Evolutionary conservation across 78 protist genomes (phyloP).

Genomic region (Bodo saltans): DNA sequence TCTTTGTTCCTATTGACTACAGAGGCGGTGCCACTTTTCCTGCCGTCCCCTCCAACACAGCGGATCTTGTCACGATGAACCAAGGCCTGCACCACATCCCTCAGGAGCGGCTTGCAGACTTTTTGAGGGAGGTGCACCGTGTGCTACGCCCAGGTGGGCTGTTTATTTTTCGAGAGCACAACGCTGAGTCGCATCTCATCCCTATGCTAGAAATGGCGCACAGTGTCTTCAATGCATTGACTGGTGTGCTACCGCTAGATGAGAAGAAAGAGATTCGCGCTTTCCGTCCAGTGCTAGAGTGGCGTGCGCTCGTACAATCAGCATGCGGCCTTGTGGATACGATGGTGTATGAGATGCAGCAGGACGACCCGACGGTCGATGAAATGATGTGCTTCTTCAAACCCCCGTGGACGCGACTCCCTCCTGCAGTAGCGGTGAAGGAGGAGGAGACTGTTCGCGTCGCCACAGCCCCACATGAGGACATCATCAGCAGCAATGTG

Average conservation of each 20-base stretch:
- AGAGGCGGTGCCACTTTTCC: background rate
- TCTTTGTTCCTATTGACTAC: slow-evolving; percentile 30
- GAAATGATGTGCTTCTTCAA: slow-evolving; percentile 51
- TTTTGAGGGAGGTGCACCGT: slow-evolving; percentile 26
- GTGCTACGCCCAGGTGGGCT: slow-evolving; percentile 47
- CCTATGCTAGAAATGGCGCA: slow-evolving; percentile 54
- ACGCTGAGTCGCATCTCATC: slow-evolving; percentile 4
- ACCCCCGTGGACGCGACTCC: background rate
- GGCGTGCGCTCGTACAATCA: slow-evolving; percentile 31
- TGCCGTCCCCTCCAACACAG: background rate
- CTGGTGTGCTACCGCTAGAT: slow-evolving; percentile 11
- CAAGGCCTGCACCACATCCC: slow-evolving; percentile 60
- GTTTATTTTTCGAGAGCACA: slow-evolving; percentile 49
- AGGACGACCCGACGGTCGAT: slow-evolving; percentile 47
- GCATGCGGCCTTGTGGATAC: slow-evolving; percentile 32
- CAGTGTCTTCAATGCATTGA: slow-evolving; percentile 44
- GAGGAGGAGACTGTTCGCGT: no score
- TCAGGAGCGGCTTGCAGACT: background rate
- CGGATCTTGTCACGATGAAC: slow-evolving; percentile 45
- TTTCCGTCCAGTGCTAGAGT: slow-evolving; percentile 39
- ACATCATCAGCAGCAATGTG: no score
- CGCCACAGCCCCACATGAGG: no score
- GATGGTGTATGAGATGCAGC: slow-evolving; percentile 41
- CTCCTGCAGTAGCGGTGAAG: no score
- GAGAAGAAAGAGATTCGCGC: slow-evolving; percentile 39